Percentiles rank a stretch among this genome's conserved stretches.
Conservation (phyloP, 1,139 yeast species). For the Pichia sp. region DNA sequence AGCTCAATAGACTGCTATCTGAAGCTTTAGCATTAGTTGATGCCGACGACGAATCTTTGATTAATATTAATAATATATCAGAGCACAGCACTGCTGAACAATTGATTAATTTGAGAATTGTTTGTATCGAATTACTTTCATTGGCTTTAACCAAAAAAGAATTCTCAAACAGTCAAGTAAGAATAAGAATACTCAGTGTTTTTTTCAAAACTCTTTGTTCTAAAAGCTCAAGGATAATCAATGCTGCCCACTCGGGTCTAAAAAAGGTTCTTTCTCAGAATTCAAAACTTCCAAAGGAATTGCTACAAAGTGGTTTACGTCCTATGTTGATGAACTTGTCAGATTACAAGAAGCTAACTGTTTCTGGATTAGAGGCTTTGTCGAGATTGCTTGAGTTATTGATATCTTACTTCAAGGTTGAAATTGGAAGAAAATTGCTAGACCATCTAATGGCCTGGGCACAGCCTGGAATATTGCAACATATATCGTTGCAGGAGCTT, state of each 20-base stretch:
- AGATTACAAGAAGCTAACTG: constrained; percentile 86
- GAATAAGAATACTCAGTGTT: constrained; percentile 85
- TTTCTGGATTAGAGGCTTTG: constrained; percentile 85
- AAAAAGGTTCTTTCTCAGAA: constrained; percentile 80
- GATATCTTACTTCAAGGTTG: constrained; percentile 92
- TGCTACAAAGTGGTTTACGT: constrained; percentile 86
- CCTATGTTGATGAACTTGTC: constrained; percentile 95
- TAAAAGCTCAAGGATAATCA: constrained; percentile 79
- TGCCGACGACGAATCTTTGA: constrained; percentile 94
- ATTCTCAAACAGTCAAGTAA: constrained; percentile 66
- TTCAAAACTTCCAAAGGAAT: constrained; percentile 85
- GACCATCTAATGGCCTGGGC: constrained; percentile 98
- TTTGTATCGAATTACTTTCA: constrained; percentile 79
- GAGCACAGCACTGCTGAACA: constrained; percentile 89
- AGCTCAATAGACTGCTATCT: constrained; percentile 71
- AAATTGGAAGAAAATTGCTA: constrained; percentile 86
- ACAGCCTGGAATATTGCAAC: constrained; percentile 69
- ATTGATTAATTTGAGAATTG: constrained; percentile 78
- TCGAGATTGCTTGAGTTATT: constrained; percentile 81
- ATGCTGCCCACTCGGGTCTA: constrained; percentile 89
- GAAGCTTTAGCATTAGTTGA: constrained; percentile 94
- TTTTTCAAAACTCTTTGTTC: constrained; percentile 91
- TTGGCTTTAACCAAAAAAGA: constrained; percentile 80
- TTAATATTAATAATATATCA: constrained; percentile 77
- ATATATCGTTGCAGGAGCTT: constrained; percentile 67